Conservation (phyloP, 495 filamentous ascomycete species). For the Bathelium albidoporum region DNA sequence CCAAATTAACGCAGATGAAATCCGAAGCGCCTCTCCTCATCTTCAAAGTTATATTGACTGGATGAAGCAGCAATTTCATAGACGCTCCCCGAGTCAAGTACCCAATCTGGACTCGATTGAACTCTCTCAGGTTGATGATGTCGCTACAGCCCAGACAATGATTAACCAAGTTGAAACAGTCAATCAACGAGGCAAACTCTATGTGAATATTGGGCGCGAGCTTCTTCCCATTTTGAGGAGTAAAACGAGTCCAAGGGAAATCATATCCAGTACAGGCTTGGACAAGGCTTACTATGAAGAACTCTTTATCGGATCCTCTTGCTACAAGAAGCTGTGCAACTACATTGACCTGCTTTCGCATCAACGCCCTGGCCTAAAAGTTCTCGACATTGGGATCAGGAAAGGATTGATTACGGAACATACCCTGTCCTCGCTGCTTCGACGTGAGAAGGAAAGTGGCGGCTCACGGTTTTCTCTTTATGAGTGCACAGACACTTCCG, state of each 20-base stretch:
- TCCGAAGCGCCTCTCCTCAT: not conserved
- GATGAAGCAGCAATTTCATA: not conserved
- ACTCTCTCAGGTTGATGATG: not conserved
- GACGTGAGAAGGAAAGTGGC: not conserved
- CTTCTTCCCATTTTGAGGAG: slow-evolving; percentile 6
- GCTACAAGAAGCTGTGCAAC: not conserved
- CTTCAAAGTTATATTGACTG: not conserved
- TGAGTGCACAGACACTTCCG: slow-evolving; percentile 18
- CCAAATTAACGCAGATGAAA: not conserved
- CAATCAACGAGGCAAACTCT: not conserved
- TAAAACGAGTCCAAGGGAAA: slow-evolving; percentile 5
- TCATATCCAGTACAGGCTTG: slow-evolving; percentile 9
- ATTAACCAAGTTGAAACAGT: not conserved
- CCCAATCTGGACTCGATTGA: not conserved
- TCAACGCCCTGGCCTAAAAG: slow-evolving; percentile 13
- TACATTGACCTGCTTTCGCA: not conserved
- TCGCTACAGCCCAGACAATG: not conserved
- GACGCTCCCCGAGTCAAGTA: not conserved
- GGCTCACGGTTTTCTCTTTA: not conserved
- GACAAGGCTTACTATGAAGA: slow-evolving; percentile 9
- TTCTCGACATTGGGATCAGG: slow-evolving; percentile 22
- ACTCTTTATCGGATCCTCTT: not conserved
- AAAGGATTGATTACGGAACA: slow-evolving; percentile 12
- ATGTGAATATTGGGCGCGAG: slow-evolving; percentile 3
- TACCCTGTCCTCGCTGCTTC: not conserved